Evolutionary conservation across 2,329 filamentous ascomycete genomes (phyloP).

Genomic region (Elsinoe arachidis): DNA sequence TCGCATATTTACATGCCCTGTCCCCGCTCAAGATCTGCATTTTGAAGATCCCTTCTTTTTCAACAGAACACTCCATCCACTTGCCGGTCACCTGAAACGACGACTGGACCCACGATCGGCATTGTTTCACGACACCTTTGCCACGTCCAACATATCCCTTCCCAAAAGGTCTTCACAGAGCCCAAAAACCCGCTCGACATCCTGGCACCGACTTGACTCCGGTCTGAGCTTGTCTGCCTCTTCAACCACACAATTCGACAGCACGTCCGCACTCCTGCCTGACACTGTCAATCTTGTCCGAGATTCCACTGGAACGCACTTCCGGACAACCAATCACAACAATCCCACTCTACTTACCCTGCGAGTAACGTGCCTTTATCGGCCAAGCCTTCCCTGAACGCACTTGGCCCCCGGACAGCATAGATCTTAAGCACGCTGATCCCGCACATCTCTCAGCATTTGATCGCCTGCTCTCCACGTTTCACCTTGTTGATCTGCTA

Average conservation of each 20-base stretch:
- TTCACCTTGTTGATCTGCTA: constrained; percentile 20
- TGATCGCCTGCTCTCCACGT: constrained; percentile 41
- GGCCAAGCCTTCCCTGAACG: constrained; percentile 8
- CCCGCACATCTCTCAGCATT: constrained; percentile 36
- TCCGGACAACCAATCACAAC: neutral
- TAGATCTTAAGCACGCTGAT: constrained; percentile 39
- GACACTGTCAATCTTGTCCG: constrained; percentile 1
- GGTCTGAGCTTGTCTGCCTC: constrained; percentile 9
- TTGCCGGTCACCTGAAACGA: constrained; percentile 14
- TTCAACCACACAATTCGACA: constrained; percentile 2
- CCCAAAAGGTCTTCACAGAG: constrained; percentile 4
- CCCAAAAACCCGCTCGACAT: neutral
- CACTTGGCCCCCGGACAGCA: constrained; percentile 12
- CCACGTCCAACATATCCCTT: constrained; percentile 9
- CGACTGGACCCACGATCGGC: constrained; percentile 4
- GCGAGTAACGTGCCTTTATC: constrained; percentile 9
- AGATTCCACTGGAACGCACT: neutral
- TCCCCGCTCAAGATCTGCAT: constrained; percentile 12
- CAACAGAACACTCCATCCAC: constrained; percentile 9
- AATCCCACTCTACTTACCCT: neutral
- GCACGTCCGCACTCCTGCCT: constrained; percentile 8
- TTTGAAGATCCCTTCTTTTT: constrained; percentile 14
- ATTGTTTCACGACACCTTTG: constrained; percentile 9
- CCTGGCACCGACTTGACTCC: constrained; percentile 9
- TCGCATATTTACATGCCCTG: constrained; percentile 11